Evolutionary conservation across 2,329 filamentous ascomycete genomes (phyloP), one percentile per base, ranked within the genome.

Genomic region (Stachybotrys chartarum): DNA sequence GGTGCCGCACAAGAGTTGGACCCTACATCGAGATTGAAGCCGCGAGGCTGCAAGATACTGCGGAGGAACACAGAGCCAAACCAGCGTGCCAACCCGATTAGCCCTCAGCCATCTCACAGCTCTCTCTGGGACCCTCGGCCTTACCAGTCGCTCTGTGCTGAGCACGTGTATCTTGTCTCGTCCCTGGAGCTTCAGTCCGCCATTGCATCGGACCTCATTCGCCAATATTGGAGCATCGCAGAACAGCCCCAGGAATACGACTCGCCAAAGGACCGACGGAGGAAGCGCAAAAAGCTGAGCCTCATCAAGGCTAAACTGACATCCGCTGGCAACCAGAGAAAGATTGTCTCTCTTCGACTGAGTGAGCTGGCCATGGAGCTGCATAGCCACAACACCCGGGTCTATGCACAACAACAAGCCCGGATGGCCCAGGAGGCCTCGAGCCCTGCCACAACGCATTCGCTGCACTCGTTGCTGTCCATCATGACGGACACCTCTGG

Each of bases 301-400:
- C 68, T 75, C 54, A 57, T 82, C 11, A 72, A 66, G 50, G 67
- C 66, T 52, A 74, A 73, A 56, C 71, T 83, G 35, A 62, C 67
- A n/a, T 70, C 76, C 48, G 74, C 71, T 0, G 72, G 74, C 3
- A 69, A 73, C 53, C 76, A 82, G 60, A 75, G 83, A 60, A 72
- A 68, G 54, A 60, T 68, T 16, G 73, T 81, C 7, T 64, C 78
- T 45, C 56, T 68, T 16, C 69, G 79, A 3, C 67, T 84, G n/a
- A 68, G 73, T 12, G 78, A 83, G 56, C 60, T 84, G 14, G 70
- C 74, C 39, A 65, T 77, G 16, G 78, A 83, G 64, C 72, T 79
- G 14, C 73, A 75, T 59, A 75, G 72, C 45, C 70, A 72, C 3
- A 72, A 76, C 53, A 66, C 72, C 3, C 73, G 70, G 70, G 61